Percentiles rank a stretch among this genome's conserved stretches.
These are phyloP conservation scores for Zygotorulaspora chibaensis DNA, from an alignment of 805 yeast species.

Conservation along the genomic window DNA sequence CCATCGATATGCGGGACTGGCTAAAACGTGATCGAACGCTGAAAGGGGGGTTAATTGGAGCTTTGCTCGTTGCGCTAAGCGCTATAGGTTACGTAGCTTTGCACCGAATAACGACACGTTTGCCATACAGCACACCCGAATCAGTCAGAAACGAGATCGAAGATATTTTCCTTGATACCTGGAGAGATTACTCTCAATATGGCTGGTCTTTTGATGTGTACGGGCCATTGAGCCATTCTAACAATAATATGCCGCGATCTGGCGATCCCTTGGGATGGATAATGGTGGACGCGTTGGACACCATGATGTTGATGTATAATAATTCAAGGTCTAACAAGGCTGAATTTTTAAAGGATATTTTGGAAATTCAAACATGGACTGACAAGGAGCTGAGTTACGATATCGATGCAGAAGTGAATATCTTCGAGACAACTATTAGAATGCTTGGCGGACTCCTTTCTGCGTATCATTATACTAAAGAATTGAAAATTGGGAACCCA, in stretches of 20 bases:
- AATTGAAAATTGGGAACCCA: slow-evolving; percentile 33
- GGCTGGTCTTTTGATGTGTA: slow-evolving; percentile 87
- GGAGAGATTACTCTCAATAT: slow-evolving; percentile 63
- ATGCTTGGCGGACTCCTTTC: slow-evolving; percentile 92
- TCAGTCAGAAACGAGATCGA: slow-evolving; percentile 47
- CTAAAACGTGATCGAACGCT: slow-evolving; percentile 3
- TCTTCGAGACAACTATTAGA: slow-evolving; percentile 91
- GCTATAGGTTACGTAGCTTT: slow-evolving; percentile 10
- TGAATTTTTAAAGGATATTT: slow-evolving; percentile 50
- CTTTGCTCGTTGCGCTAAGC: slow-evolving; percentile 9
- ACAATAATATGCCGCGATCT: slow-evolving; percentile 69
- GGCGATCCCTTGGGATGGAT: slow-evolving; percentile 82
- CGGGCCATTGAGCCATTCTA: slow-evolving; percentile 57
- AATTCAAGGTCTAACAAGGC: slow-evolving; percentile 16
- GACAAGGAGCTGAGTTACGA: slow-evolving; percentile 62
- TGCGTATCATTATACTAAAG: slow-evolving; percentile 67
- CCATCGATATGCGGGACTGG: neutral
- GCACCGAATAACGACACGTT: neutral
- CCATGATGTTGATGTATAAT: slow-evolving; percentile 72
- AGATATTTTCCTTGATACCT: slow-evolving; percentile 65
- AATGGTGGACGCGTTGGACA: slow-evolving; percentile 82
- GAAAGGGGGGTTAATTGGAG: slow-evolving; percentile 7
- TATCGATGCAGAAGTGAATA: slow-evolving; percentile 69
- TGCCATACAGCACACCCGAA: slow-evolving; percentile 7
- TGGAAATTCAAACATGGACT: slow-evolving; percentile 70